A percentile compares a stretch with the other conserved stretches of the same genome.
These are phyloP conservation scores for Prunus mume DNA, from an alignment of 306 rosid genomes.

Conservation along the genomic window DNA sequence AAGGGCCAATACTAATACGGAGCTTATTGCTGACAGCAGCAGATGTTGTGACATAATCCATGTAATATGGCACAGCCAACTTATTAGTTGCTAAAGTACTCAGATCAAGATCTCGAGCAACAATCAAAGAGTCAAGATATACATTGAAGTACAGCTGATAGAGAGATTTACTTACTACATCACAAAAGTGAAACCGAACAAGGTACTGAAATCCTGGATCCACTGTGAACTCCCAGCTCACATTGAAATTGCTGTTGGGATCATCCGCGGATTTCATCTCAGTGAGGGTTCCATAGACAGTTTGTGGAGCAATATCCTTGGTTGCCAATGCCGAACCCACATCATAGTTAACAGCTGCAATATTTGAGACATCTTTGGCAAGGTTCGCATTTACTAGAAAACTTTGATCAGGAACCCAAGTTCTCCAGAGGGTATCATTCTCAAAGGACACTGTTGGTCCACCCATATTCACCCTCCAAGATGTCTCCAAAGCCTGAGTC, in stretches of 20 bases:
- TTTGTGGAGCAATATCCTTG: conserved; percentile 52
- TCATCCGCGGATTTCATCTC: conserved; percentile 44
- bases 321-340: conserved; percentile 53
- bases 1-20: conserved; percentile 69
- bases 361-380: conserved; percentile 42
- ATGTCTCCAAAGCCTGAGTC: conserved; percentile 62
- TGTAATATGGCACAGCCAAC: conserved; percentile 53
- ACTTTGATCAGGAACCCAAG: conserved; percentile 63
- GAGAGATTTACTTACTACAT: conserved; percentile 53
- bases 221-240: conserved; percentile 73
- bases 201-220: conserved; percentile 77
- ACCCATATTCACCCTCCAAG: conserved; percentile 89
- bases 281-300: conserved; percentile 75
- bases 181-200: conserved; percentile 85
- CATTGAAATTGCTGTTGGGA: conserved; percentile 64
- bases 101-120: conserved; percentile 51
- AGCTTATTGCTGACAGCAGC: conserved; percentile 32
- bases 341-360: conserved; percentile 49
- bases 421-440: conserved; percentile 65
- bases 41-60: conserved; percentile 50
- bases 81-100: background rate
- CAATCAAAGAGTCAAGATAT: conserved; percentile 52
- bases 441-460: conserved; percentile 56
- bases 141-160: conserved; percentile 71
- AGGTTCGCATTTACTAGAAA: conserved; percentile 41